Conservation (phyloP, 371 early-diverging fungal species). For the Mortierella sp. region DNA sequence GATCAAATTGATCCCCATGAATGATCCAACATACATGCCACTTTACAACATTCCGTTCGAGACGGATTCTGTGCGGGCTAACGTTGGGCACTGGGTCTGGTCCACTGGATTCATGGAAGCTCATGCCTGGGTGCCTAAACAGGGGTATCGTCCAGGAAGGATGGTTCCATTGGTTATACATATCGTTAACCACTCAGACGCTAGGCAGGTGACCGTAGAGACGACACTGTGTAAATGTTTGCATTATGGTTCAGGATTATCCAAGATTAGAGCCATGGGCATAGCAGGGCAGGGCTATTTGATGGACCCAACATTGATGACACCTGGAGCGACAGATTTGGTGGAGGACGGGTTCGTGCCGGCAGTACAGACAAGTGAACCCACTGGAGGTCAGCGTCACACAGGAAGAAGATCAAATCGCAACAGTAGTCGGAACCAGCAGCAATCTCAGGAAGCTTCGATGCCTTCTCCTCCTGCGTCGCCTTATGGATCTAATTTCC, state of each 20-base stretch:
- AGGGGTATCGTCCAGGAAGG: constrained; percentile 51
- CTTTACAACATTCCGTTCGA: constrained; percentile 47
- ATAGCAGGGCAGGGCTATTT: constrained; percentile 35
- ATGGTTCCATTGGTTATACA: constrained; percentile 52
- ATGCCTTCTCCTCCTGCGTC: constrained; percentile 54
- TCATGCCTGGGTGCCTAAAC: constrained; percentile 51
- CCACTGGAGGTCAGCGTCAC: not conserved
- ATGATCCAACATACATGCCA: constrained; percentile 45
- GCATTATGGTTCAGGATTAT: constrained; percentile 48
- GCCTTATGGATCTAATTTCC: constrained; percentile 29
- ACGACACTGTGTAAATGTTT: constrained; percentile 49
- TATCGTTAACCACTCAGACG: constrained; percentile 56
- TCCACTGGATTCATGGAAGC: constrained; percentile 56
- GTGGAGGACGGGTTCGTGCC: not conserved
- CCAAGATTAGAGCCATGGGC: constrained; percentile 43
- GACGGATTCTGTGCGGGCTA: constrained; percentile 44
- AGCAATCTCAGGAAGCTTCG: constrained; percentile 5
- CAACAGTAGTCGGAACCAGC: constrained; percentile 9
- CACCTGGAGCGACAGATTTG: not conserved
- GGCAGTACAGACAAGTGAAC: not conserved
- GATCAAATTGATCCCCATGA: constrained; percentile 56
- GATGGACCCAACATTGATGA: constrained; percentile 20
- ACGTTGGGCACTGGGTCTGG: constrained; percentile 56
- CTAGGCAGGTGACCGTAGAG: constrained; percentile 43
- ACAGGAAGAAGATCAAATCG: constrained; percentile 10